Conservation (phyloP, 345 rosid genomes). For the Boechera stricta region DNA sequence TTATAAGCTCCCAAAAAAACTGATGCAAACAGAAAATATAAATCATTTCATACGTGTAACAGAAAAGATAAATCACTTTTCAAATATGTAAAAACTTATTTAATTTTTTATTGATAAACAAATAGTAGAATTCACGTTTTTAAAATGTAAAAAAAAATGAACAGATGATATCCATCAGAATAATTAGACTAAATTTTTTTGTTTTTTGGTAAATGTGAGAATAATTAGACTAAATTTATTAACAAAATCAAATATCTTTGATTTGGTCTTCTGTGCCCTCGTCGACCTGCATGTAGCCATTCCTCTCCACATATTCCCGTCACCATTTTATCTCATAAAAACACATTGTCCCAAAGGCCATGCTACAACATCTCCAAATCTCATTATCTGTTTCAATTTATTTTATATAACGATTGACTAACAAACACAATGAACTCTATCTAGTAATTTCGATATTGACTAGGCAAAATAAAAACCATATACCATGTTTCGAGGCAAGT, state of each 20-base stretch:
- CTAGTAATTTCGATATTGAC: neutral
- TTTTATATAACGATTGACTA: neutral
- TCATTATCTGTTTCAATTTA: neutral
- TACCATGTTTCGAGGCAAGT: neutral
- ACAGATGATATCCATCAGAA: neutral
- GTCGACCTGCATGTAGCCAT: neutral
- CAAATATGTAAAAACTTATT: no score
- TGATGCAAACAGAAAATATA: neutral
- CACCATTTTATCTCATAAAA: neutral
- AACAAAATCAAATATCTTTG: neutral
- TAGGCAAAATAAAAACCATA: conserved; percentile 13
- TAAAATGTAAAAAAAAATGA: neutral
- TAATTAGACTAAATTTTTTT: neutral
- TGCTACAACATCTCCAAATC: neutral
- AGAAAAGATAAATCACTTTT: no score
- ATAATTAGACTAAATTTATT: neutral
- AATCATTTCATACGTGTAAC: no score
- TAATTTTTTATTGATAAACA: neutral
- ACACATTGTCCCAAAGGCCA: neutral
- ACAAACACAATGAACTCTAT: neutral
- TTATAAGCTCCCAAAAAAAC: neutral
- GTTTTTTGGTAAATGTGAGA: no score
- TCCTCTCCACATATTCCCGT: neutral
- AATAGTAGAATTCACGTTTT: neutral
- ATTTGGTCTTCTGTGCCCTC: neutral